Conservation (phyloP, 352 stramenopile species). For the Blastocystis sp. region DNA sequence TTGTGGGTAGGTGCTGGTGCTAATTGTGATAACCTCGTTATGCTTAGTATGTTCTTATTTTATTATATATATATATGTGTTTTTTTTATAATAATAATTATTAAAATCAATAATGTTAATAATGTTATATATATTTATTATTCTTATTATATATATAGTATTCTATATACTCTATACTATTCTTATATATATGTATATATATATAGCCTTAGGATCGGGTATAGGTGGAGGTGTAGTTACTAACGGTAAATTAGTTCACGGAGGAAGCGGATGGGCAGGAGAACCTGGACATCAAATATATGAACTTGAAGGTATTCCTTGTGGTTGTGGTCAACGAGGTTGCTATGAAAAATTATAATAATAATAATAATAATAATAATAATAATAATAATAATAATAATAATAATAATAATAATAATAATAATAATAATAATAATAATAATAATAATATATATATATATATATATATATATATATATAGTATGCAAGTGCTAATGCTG, state of each 20-base stretch:
- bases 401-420: no score
- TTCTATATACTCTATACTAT: no score
- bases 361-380: no score
- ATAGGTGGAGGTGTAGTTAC: slow-evolving; percentile 11
- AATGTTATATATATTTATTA: no score
- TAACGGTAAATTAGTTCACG: slow-evolving; percentile 15
- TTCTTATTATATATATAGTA: no score
- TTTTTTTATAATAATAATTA: no score
- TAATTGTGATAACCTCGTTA: slow-evolving; percentile 13
- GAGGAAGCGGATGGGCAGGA: slow-evolving; percentile 16
- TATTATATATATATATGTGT: neutral
- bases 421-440: no score
- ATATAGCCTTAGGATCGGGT: slow-evolving; percentile 7
- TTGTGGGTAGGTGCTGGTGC: slow-evolving; percentile 11
- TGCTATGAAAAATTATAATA: slow-evolving; percentile 32
- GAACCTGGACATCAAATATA: slow-evolving; percentile 25
- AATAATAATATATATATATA: no score
- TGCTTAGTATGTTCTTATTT: neutral
- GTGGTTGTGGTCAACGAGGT: slow-evolving; percentile 16
- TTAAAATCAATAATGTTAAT: no score
- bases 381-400: no score
- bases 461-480: no score
- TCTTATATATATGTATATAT: neutral
- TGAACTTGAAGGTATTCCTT: slow-evolving; percentile 9
- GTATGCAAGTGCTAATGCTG: no score